Evolutionary conservation across 306 rosid genomes (phyloP).

Genomic region (Prosopis cineraria): DNA sequence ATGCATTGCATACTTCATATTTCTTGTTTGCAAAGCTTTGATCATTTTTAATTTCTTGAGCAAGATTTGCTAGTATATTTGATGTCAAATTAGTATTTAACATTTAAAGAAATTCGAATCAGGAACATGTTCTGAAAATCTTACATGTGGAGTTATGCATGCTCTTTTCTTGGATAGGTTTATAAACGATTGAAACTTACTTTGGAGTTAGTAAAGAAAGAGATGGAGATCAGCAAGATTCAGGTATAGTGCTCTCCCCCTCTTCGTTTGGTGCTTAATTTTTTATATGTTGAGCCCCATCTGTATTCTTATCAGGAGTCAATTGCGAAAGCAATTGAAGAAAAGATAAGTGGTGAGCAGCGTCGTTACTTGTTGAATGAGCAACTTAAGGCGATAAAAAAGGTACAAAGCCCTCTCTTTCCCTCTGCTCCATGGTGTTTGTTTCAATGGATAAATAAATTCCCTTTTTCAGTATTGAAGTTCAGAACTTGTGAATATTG

Average conservation of each 20-base stretch:
- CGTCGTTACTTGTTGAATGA: conserved; percentile 94
- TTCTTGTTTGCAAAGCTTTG: not conserved
- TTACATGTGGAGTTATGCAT: conserved; percentile 24
- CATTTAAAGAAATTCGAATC: conserved; percentile 10
- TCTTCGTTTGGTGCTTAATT: conserved; percentile 13
- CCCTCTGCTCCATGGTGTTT: not conserved
- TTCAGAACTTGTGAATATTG: not conserved
- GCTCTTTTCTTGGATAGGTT: conserved; percentile 58
- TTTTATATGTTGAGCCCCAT: conserved; percentile 25
- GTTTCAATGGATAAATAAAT: conserved; percentile 1
- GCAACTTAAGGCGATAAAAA: conserved; percentile 98
- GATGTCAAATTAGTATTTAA: not conserved
- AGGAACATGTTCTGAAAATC: conserved; percentile 15
- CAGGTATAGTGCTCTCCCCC: conserved; percentile 58
- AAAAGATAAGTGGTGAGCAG: conserved; percentile 97
- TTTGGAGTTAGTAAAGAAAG: conserved; percentile 94
- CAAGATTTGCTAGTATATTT: not conserved
- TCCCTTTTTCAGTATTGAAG: not conserved
- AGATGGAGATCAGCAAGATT: conserved; percentile 97
- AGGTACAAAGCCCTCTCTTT: conserved; percentile 49
- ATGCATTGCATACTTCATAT: conserved; percentile 12
- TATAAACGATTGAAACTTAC: conserved; percentile 87
- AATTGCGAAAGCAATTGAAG: conserved; percentile 99
- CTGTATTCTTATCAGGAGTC: conserved; percentile 66
- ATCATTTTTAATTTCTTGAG: conserved; percentile 26